Evolutionary conservation across 768 basidiomycete species (phyloP).

Genomic region (Leccinum broughii): DNA sequence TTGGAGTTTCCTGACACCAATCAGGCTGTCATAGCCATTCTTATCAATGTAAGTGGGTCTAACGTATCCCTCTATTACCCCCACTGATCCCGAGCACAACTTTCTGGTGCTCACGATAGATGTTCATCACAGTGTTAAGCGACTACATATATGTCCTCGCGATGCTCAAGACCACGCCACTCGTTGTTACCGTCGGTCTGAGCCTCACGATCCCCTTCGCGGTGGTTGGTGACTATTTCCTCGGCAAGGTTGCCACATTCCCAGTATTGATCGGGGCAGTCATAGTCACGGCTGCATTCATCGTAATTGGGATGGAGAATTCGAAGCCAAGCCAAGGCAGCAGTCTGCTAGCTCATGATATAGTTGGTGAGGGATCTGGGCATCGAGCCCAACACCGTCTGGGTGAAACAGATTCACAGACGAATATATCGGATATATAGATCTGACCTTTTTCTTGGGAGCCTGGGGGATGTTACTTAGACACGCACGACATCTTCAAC

Average conservation of each 20-base stretch:
- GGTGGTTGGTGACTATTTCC: constrained; percentile 74
- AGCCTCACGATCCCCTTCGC: constrained; percentile 94
- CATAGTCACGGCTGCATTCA: constrained; percentile 76
- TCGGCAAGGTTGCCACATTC: constrained; percentile 54
- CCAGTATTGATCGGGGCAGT: constrained; percentile 73
- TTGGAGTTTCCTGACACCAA: constrained; percentile 66
- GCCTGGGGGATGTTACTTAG: neutral
- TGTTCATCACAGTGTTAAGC: constrained; percentile 78
- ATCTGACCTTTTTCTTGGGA: neutral
- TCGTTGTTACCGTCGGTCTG: constrained; percentile 90
- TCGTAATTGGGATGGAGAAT: constrained; percentile 66
- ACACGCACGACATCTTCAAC: neutral
- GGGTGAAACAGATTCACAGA: constrained; percentile 14
- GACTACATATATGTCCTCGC: constrained; percentile 87
- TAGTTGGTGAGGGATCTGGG: constrained; percentile 1
- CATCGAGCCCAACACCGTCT: constrained; percentile 8
- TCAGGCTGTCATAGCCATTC: constrained; percentile 48
- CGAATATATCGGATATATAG: constrained; percentile 1
- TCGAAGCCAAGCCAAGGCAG: constrained; percentile 40
- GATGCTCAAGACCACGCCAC: constrained; percentile 95
- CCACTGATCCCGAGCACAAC: constrained; percentile 1
- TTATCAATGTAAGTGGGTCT: constrained; percentile 52
- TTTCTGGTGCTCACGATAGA: constrained; percentile 42
- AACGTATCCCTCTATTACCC: neutral
- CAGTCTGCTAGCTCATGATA: constrained; percentile 4